Evolutionary conservation across 441 rosid genomes (phyloP).

Genomic region (Brassica balearica): DNA sequence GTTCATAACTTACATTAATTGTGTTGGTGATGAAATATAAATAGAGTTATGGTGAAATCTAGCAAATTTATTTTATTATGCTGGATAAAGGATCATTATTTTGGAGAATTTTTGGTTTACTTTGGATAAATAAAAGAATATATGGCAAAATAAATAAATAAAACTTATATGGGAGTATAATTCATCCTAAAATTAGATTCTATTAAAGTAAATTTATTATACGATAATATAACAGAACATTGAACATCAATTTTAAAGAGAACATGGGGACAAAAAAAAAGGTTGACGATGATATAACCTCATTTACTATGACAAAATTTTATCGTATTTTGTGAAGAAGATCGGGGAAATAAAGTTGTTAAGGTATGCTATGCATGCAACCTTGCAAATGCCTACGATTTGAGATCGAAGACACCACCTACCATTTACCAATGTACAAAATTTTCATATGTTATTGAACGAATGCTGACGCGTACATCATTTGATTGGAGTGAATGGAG

Average conservation of each 20-base stretch:
- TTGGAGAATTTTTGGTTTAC: not conserved
- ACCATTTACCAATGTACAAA: constrained; percentile 16
- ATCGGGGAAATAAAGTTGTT: constrained; percentile 2
- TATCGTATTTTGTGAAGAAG: not conserved
- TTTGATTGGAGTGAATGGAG: not conserved
- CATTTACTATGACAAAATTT: not conserved
- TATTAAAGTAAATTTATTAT: not conserved
- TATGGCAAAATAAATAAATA: not conserved
- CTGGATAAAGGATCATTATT: not conserved
- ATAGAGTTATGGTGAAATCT: not conserved
- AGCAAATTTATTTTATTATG: not conserved
- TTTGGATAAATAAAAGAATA: not conserved
- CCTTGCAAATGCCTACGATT: constrained; percentile 5
- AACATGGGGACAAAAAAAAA: constrained; percentile 6
- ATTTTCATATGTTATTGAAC: not conserved
- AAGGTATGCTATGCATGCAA: not conserved
- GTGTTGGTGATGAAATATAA: not conserved
- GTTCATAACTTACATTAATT: constrained; percentile 2
- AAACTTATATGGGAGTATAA: not conserved
- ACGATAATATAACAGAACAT: not conserved
- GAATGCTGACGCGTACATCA: constrained; percentile 2
- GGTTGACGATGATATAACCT: not conserved
- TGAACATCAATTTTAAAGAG: not conserved
- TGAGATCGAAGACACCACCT: constrained; percentile 3
- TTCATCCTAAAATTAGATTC: not conserved